phyloP scores from a whole-genome alignment of 805 yeast species.

The Brettanomyces sp. region DNA sequence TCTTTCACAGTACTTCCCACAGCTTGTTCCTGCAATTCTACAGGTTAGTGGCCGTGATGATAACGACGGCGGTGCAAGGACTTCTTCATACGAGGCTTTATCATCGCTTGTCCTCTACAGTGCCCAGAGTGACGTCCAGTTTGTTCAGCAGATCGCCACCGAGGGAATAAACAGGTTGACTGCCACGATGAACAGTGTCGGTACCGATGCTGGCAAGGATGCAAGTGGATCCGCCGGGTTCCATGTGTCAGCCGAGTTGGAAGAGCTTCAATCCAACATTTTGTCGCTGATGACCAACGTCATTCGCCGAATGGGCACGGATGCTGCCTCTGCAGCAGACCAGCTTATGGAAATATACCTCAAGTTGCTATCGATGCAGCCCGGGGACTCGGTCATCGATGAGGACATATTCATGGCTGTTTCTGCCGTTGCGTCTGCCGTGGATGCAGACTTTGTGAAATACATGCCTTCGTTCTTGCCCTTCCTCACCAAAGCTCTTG shows the following conservation, averaged over 20 bases:
- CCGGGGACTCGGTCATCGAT: slow-evolving; percentile 63
- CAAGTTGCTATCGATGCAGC: slow-evolving; percentile 51
- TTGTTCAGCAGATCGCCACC: slow-evolving; percentile 64
- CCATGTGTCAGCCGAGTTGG: slow-evolving; percentile 72
- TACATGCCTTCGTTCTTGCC: slow-evolving; percentile 83
- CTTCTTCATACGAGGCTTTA: slow-evolving; percentile 94
- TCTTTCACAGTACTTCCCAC: slow-evolving; percentile 65
- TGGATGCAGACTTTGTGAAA: slow-evolving; percentile 59
- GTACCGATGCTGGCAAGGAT: neutral
- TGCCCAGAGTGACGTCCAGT: slow-evolving; percentile 57
- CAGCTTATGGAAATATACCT: slow-evolving; percentile 76
- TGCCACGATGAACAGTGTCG: slow-evolving; percentile 31
- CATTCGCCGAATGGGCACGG: slow-evolving; percentile 68
- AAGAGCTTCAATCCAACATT: slow-evolving; percentile 80
- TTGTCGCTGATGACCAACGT: slow-evolving; percentile 73
- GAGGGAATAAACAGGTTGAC: slow-evolving; percentile 69
- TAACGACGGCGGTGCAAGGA: slow-evolving; percentile 81
- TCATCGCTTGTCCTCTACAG: slow-evolving; percentile 72
- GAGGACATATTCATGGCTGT: slow-evolving; percentile 92
- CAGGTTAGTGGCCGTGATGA: slow-evolving; percentile 62
- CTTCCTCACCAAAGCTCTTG: slow-evolving; percentile 66
- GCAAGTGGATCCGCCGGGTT: slow-evolving; percentile 22
- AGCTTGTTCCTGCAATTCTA: slow-evolving; percentile 60
- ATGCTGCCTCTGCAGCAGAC: slow-evolving; percentile 65
- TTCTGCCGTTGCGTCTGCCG: slow-evolving; percentile 78